Conservation (phyloP, 1,139 yeast genomes). For the Hansenula sp. region DNA sequence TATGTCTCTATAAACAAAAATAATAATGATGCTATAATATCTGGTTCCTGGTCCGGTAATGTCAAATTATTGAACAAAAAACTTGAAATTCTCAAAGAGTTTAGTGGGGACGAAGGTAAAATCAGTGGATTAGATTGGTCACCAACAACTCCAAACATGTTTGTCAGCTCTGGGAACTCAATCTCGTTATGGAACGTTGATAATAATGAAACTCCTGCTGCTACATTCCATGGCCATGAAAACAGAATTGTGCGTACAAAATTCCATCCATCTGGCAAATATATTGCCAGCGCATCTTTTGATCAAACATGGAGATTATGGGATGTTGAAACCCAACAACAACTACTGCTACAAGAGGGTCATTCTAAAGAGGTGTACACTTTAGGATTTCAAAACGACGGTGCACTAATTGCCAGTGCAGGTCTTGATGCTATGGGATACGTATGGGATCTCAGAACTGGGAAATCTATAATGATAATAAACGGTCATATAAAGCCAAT, state of each 20-base stretch:
- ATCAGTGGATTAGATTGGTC: constrained; percentile 71
- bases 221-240: constrained; percentile 34
- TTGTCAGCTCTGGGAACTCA: constrained; percentile 62
- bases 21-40: constrained; percentile 38
- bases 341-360: constrained; percentile 70
- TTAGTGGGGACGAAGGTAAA: constrained; percentile 50
- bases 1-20: constrained; percentile 42
- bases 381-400: constrained; percentile 69
- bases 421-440: constrained; percentile 75
- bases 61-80: constrained; percentile 44
- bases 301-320: constrained; percentile 90
- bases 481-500: constrained; percentile 72
- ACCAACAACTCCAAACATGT: constrained; percentile 24
- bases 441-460: constrained; percentile 86
- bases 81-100: constrained; percentile 29
- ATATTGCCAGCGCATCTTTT: constrained; percentile 67
- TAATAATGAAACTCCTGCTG: constrained; percentile 7
- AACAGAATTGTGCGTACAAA: constrained; percentile 59
- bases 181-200: constrained; percentile 11
- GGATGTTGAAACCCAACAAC: constrained; percentile 54
- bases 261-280: constrained; percentile 61
- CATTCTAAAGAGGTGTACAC: constrained; percentile 73
- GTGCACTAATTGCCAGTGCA: constrained; percentile 69
- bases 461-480: constrained; percentile 55
- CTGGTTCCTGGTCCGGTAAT: constrained; percentile 87